Conservation (phyloP, 805 yeast species). For the Kluyveromyces aestuarii region DNA sequence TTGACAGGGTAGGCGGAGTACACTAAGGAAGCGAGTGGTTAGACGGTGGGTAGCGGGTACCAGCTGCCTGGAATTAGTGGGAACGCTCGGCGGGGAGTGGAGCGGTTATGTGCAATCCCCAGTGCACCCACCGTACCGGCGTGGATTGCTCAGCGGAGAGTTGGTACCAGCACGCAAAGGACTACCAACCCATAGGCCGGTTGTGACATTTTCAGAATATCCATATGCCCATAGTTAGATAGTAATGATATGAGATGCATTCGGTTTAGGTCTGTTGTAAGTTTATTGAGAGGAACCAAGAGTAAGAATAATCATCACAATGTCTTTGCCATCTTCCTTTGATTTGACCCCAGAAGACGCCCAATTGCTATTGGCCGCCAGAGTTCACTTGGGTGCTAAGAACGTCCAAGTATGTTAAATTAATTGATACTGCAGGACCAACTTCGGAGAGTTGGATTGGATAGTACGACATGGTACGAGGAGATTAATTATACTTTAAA, state of each 20-base stretch:
- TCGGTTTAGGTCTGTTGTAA: too few species aligned
- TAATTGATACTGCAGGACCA: neutral
- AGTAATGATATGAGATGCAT: neutral
- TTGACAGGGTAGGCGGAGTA: too few species aligned
- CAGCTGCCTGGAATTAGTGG: too few species aligned
- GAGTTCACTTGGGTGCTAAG: constrained; percentile 99
- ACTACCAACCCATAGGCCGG: neutral
- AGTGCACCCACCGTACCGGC: neutral
- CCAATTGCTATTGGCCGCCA: constrained; percentile 98
- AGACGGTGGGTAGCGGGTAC: too few species aligned
- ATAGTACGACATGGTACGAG: neutral
- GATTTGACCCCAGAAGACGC: constrained; percentile 97
- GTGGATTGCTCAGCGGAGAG: neutral
- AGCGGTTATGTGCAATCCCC: too few species aligned
- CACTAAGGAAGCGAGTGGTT: too few species aligned
- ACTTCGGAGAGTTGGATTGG: neutral
- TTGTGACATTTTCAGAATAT: neutral
- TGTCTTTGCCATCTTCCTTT: constrained; percentile 83
- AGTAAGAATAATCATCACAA: constrained; percentile 22
- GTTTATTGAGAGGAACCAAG: neutral
- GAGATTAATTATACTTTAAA: neutral
- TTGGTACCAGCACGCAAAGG: neutral
- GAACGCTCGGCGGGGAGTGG: too few species aligned
- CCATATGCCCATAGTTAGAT: neutral
- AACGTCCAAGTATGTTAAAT: constrained; percentile 86